phyloP scores from a whole-genome alignment of 768 basidiomycete species.

The Agrocybe chaxingu region DNA sequence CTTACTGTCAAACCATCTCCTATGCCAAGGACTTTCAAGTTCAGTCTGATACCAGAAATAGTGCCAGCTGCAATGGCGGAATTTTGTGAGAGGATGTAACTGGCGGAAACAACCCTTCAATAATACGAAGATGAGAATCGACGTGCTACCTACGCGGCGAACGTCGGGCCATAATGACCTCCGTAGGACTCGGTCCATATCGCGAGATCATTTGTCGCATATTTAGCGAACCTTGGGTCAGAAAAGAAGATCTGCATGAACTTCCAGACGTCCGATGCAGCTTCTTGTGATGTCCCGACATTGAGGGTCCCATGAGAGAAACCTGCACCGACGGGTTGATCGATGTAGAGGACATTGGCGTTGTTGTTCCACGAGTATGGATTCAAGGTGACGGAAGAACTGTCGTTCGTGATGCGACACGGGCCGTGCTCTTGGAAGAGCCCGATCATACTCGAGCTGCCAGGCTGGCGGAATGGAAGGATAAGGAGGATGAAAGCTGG shows the following conservation, averaged over 20 bases:
- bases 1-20: constrained; percentile 59
- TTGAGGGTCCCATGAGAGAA: constrained; percentile 54
- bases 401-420: constrained; percentile 61
- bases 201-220: constrained; percentile 42
- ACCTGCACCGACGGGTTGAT: constrained; percentile 61
- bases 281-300: constrained; percentile 49
- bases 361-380: constrained; percentile 59
- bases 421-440: constrained; percentile 77
- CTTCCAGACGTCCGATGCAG: constrained; percentile 57
- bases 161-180: constrained; percentile 68
- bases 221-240: constrained; percentile 51
- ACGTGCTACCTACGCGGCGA: constrained; percentile 42
- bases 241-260: constrained; percentile 63
- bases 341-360: constrained; percentile 58
- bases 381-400: constrained; percentile 43
- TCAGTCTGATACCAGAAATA: constrained; percentile 42
- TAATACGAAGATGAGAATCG: too few relatives aligned
- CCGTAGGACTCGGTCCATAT: constrained; percentile 72
- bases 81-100: constrained; percentile 57
- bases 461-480: constrained; percentile 33
- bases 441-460: constrained; percentile 57
- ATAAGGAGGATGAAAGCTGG: neutral
- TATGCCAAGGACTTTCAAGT: constrained; percentile 55
- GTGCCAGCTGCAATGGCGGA: constrained; percentile 47
- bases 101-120: constrained; percentile 8